phyloP scores from a whole-genome alignment of 257 asterid species.

The Solanum microdontum region DNA sequence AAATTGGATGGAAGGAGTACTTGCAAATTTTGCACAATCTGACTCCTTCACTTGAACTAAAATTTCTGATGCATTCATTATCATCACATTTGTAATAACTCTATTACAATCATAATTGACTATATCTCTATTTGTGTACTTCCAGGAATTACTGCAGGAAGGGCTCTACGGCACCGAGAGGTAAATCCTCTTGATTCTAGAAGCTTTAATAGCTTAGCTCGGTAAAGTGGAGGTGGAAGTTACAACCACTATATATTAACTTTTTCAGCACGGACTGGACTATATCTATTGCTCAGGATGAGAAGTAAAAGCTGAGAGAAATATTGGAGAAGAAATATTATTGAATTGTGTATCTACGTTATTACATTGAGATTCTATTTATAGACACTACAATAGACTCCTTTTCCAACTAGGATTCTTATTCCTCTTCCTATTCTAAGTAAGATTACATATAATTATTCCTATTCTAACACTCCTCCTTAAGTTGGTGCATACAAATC shows the following conservation, averaged over 20 bases:
- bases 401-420: not conserved
- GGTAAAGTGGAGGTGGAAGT: not conserved
- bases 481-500: not conserved
- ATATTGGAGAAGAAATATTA: not conserved
- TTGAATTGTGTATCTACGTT: not conserved
- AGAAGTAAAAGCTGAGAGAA: not conserved
- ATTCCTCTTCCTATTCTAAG: not conserved
- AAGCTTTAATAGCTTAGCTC: not conserved
- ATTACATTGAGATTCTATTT: not conserved
- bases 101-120: not conserved
- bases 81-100: not conserved
- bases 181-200: conserved; percentile 17
- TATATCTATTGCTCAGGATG: not conserved
- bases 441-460: not conserved
- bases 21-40: not conserved
- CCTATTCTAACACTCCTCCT: not conserved
- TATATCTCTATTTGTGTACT: conserved; percentile 5
- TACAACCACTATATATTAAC: not conserved
- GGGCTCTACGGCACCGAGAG: conserved; percentile 66
- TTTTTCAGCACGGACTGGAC: not conserved
- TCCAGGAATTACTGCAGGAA: conserved; percentile 89
- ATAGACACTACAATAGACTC: not conserved
- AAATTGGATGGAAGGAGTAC: not conserved
- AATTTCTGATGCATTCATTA: not conserved
- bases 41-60: not conserved